Evolutionary conservation across 345 rosid genomes (phyloP).

Genomic region (Ceriops decandra): DNA sequence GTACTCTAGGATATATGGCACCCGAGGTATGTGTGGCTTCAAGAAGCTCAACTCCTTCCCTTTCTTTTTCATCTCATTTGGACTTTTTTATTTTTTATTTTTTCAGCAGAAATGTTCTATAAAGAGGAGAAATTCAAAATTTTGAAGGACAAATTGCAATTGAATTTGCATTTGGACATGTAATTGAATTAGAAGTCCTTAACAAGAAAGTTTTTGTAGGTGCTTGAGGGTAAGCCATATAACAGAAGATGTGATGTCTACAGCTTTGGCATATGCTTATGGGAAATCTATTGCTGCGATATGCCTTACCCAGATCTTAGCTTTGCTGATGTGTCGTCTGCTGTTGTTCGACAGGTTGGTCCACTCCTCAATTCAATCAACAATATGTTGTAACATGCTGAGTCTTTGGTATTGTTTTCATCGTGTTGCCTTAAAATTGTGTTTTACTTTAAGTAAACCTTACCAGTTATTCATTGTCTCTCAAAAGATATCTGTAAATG

Average conservation of each 20-base stretch:
- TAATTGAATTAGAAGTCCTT: neutral
- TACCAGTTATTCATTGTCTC: too few relatives aligned
- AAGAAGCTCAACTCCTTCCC: neutral
- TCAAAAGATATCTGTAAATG: too few relatives aligned
- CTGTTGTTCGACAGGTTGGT: slow-evolving; percentile 75
- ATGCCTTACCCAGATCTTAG: slow-evolving; percentile 91
- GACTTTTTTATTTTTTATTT: too few relatives aligned
- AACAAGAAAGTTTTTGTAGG: slow-evolving; percentile 36
- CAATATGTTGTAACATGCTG: neutral
- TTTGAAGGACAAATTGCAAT: neutral
- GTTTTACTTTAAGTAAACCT: too few relatives aligned
- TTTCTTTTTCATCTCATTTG: neutral
- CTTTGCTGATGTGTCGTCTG: slow-evolving; percentile 71
- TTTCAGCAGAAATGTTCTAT: too few relatives aligned
- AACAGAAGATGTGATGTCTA: slow-evolving; percentile 91
- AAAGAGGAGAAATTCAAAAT: too few relatives aligned
- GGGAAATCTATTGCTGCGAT: slow-evolving; percentile 97
- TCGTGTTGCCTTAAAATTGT: too few relatives aligned
- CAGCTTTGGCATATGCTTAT: slow-evolving; percentile 93
- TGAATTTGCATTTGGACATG: neutral
- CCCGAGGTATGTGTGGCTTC: slow-evolving; percentile 64
- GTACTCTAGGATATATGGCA: slow-evolving; percentile 97
- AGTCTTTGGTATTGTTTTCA: neutral
- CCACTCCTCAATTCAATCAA: slow-evolving; percentile 1
- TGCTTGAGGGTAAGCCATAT: slow-evolving; percentile 89